phyloP scores from a whole-genome alignment of 78 protist genomes.

The Polysphondylium violaceum region DNA sequence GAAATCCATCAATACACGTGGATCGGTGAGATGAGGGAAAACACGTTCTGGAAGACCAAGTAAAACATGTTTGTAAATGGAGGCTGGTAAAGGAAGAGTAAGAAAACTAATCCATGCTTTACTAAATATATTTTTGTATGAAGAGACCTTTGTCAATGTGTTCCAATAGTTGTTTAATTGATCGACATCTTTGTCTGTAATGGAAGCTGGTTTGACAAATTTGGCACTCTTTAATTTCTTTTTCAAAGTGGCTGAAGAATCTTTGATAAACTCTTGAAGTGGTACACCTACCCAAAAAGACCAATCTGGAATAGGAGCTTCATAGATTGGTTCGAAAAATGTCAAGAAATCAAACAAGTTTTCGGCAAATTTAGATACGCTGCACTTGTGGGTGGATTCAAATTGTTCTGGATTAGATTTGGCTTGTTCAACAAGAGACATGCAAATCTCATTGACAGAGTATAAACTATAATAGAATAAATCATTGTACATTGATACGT shows the following conservation, averaged over 20 bases:
- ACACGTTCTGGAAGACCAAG: constrained; percentile 71
- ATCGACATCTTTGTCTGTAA: neutral
- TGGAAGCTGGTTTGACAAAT: neutral
- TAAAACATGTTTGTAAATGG: constrained; percentile 68
- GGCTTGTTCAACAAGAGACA: neutral
- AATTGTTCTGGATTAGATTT: neutral
- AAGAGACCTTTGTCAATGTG: neutral
- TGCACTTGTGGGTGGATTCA: neutral
- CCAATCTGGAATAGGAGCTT: constrained; percentile 41
- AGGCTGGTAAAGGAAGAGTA: constrained; percentile 15
- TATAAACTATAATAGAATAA: neutral
- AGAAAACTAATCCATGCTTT: constrained; percentile 45
- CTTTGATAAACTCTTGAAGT: neutral
- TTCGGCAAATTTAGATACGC: constrained; percentile 8
- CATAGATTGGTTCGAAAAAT: constrained; percentile 20
- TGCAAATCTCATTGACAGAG: neutral
- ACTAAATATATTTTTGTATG: constrained; percentile 4
- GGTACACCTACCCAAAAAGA: constrained; percentile 51
- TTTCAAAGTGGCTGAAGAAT: constrained; percentile 4
- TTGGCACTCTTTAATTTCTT: constrained; percentile 21
- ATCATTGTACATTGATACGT: constrained; percentile 8
- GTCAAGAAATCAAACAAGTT: constrained; percentile 52
- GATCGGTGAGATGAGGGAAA: constrained; percentile 41
- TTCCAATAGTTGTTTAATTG: neutral
- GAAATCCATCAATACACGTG: constrained; percentile 51